Base-by-base conservation (phyloP, 306 rosid species). In the Quercus wislizeni region DNA sequence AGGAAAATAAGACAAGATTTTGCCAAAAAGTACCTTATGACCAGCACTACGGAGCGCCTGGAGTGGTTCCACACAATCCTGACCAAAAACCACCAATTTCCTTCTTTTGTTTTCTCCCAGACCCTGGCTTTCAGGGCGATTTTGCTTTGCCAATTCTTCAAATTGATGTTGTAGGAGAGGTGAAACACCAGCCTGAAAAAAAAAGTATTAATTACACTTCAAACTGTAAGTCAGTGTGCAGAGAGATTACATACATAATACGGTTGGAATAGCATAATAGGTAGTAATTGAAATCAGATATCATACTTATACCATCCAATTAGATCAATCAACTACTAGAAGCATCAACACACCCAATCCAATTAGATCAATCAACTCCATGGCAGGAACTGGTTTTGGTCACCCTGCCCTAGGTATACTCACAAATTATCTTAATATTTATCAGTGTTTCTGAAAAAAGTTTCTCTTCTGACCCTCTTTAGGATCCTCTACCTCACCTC, bases 1-100 rank as follows among this genome's bases (percentile, higher is more conserved):
- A 49, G 46, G 19, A 74, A 38, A 4, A 51, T 14, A 41, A 57
- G 15, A 81, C 1, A 61, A 21, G 18, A 55, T 33, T 77, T 73
- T 75, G 71, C 17, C n/a, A 49, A 61, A 73, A 52, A 76, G 12
- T 91, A 95, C 98, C 99, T 90, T 92, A 73, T 87, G 89, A 73
- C 98, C 94, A 23, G 84, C 85, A 68, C 74, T 83, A 68, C 97
- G 82, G 33, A 93, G 96, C 58, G 98, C 99, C 76, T 93, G 97
- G 77, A 95, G 97, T 63, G 98, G 94, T 54, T 93, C 98, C 30
- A 91, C 89, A 28, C 97, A 90, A 84, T 91, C 91, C 88, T 93
- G 98, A 82, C 99, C 99, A 68, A 92, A 86, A 83, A 89, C 94
- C 69, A 88, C 89, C 87, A 94, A 61, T 76, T 83, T 92, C 64